Evolutionary conservation across 1,284 basidiomycete species (phyloP).

Genomic region (Cutaneotrichosporon sp.): DNA sequence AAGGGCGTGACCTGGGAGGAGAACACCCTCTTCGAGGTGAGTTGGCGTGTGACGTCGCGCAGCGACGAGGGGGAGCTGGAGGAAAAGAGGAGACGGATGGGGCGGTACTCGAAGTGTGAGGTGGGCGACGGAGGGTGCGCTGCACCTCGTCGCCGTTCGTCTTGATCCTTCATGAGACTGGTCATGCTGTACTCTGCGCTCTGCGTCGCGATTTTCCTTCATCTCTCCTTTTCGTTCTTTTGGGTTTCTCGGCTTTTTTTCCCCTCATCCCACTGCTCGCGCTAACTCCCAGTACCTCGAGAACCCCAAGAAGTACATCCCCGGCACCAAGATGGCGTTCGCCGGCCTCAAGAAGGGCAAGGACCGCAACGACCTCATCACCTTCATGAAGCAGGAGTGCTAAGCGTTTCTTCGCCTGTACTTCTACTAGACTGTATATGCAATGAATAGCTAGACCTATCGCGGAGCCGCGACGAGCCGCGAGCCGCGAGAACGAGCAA

Average conservation of each 20-base stretch:
- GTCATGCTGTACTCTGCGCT: not conserved
- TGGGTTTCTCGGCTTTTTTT: not conserved
- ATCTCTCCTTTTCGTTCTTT: not conserved
- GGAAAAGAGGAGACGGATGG: not conserved
- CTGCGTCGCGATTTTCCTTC: not conserved
- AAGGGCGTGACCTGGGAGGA: slow-evolving; percentile 78
- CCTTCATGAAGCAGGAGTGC: slow-evolving; percentile 43
- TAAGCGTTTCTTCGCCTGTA: slow-evolving; percentile 11
- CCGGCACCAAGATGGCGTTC: slow-evolving; percentile 94
- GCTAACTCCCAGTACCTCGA: slow-evolving; percentile 28
- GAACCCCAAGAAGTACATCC: slow-evolving; percentile 68
- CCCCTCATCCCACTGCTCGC: not conserved
- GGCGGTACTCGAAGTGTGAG: not conserved
- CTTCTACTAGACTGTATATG: slow-evolving; percentile 15
- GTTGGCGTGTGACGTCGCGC: slow-evolving; percentile 8
- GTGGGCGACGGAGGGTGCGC: not conserved
- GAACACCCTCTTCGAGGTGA: slow-evolving; percentile 49
- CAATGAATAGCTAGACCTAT: slow-evolving; percentile 10
- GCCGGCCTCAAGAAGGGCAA: slow-evolving; percentile 96
- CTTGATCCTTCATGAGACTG: not conserved
- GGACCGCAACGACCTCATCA: slow-evolving; percentile 80
- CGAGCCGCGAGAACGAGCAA: not conserved
- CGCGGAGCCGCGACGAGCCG: not conserved
- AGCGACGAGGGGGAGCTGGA: not conserved
- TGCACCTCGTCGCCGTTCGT: too few species aligned